phyloP scores from a whole-genome alignment of 306 rosid species.

The Luffa aegyptiaca region DNA sequence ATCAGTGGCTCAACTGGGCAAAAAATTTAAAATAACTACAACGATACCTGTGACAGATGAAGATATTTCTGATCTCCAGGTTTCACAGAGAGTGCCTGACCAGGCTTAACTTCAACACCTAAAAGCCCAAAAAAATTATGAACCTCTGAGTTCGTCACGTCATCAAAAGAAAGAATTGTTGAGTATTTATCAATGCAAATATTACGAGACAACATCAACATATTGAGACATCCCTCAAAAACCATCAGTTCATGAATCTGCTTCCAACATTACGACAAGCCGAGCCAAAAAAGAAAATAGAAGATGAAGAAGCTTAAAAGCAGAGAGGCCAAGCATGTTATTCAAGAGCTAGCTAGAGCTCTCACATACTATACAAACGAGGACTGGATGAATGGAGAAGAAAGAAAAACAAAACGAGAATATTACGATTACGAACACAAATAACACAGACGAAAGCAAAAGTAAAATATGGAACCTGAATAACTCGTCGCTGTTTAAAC shows the following conservation, averaged over 20 bases:
- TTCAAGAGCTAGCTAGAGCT: not conserved
- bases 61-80: slow-evolving; percentile 27
- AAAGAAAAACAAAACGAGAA: not conserved
- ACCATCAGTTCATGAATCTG: not conserved
- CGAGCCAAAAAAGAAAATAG: not conserved
- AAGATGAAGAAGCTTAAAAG: not conserved
- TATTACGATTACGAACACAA: not conserved
- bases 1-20: not conserved
- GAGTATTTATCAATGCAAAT: not conserved
- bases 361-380: not conserved
- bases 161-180: not conserved
- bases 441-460: not conserved
- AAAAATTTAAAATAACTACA: not conserved
- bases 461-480: too few species aligned
- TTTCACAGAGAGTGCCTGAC: slow-evolving; percentile 38
- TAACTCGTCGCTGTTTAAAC: not conserved
- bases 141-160: not conserved
- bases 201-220: not conserved
- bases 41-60: slow-evolving; percentile 81
- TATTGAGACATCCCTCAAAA: not conserved
- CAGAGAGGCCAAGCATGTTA: not conserved
- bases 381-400: not conserved
- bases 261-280: not conserved
- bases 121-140: not conserved
- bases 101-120: slow-evolving; percentile 92